These are phyloP conservation scores for Fusarium tuaranense DNA, from an alignment of 2,329 filamentous ascomycete genomes.

Conservation along the genomic window DNA sequence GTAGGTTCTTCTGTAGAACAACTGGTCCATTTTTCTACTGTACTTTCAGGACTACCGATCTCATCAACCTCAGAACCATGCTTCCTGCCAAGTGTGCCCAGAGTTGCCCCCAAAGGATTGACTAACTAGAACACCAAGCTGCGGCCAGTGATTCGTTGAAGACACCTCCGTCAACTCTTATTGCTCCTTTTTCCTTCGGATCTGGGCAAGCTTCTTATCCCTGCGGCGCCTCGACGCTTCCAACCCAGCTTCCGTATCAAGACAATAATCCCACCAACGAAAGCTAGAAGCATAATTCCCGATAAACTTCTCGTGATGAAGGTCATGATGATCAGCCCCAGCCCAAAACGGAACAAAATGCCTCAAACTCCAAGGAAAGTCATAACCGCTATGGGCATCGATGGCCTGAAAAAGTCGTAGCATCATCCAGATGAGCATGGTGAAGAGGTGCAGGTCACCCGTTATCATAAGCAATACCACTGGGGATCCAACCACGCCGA, in stretches of 20 bases:
- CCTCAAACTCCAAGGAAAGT: constrained; percentile 97
- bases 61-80: not conserved
- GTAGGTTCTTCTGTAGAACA: not conserved
- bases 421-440: constrained; percentile 98
- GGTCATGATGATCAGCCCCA: constrained; percentile 94
- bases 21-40: not conserved
- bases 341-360: constrained; percentile 98
- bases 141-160: not conserved
- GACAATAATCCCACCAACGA: constrained; percentile 96
- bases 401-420: constrained; percentile 96
- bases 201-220: constrained; percentile 77
- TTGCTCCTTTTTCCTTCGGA: constrained; percentile 75
- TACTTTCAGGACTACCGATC: not conserved
- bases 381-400: constrained; percentile 96
- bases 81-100: not conserved
- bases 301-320: constrained; percentile 98
- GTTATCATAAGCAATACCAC: constrained; percentile 87
- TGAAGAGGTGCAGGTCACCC: constrained; percentile 90
- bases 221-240: constrained; percentile 87
- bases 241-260: constrained; percentile 92
- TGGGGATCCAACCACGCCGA: constrained; percentile 85
- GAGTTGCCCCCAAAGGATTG: not conserved
- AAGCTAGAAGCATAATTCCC: constrained; percentile 99
- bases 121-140: not conserved
- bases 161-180: constrained; percentile 52